Percentiles rank a stretch among this genome's conserved stretches.
Evolutionary conservation across 2,329 filamentous ascomycete species (phyloP).

Genomic region (Stagonosporopsis rhizophila): DNA sequence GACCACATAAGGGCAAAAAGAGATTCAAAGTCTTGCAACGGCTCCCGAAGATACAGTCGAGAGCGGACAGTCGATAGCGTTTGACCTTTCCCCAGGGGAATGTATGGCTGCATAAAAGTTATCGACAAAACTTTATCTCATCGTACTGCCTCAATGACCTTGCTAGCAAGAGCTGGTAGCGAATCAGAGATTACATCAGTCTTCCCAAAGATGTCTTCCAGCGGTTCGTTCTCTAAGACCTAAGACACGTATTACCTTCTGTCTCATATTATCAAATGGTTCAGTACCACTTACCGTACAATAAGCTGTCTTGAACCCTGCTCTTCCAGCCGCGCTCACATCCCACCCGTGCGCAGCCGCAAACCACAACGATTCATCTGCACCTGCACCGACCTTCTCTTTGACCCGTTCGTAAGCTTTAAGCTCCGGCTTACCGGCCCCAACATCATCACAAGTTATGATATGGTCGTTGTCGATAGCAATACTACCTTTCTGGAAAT

Average conservation of each 20-base stretch:
- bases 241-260: background rate
- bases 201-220: conserved; percentile 58
- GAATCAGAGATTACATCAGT: conserved; percentile 60
- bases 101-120: background rate
- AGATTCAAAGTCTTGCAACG: no score
- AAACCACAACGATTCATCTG: conserved; percentile 58
- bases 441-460: conserved; percentile 58
- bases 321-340: conserved; percentile 59
- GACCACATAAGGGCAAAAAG: no score
- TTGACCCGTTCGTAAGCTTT: conserved; percentile 56
- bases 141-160: conserved; percentile 20
- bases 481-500: conserved; percentile 59
- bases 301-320: conserved; percentile 62
- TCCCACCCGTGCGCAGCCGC: conserved; percentile 69
- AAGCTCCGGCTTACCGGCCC: conserved; percentile 60
- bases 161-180: conserved; percentile 58
- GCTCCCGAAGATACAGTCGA: no score
- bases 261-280: background rate
- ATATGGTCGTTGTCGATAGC: conserved; percentile 61
- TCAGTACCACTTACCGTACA: conserved; percentile 46
- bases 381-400: conserved; percentile 48
- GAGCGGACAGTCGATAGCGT: no score
- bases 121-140: conserved; percentile 15
- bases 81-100: no score
- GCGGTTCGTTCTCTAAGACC: conserved; percentile 61